A percentile compares a stretch with the other conserved stretches of the same genome.
These are phyloP conservation scores for Cichorium intybus DNA, from an alignment of 140 eudicot genomes.

Conservation along the genomic window DNA sequence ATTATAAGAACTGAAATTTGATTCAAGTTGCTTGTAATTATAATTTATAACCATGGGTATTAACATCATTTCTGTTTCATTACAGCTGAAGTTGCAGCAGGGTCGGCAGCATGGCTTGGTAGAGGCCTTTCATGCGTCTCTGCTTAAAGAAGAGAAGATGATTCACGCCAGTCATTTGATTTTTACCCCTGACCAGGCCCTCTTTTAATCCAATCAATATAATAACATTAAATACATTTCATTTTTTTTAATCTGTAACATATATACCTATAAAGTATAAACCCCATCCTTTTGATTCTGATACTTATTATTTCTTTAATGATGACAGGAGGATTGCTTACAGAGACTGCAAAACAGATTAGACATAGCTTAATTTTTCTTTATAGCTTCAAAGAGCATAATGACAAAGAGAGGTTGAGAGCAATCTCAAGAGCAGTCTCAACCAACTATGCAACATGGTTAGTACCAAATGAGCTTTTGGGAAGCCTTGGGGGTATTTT, in stretches of 20 bases:
- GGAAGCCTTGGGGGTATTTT: too few relatives aligned
- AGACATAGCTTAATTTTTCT: slow-evolving; percentile 72
- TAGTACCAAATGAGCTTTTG: too few relatives aligned
- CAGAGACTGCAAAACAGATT: slow-evolving; percentile 69
- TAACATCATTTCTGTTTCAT: slow-evolving; percentile 26
- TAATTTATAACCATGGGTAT: neutral
- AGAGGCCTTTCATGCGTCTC: slow-evolving; percentile 97
- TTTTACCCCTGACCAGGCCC: slow-evolving; percentile 87
- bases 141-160: slow-evolving; percentile 90
- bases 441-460: too few relatives aligned
- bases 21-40: neutral
- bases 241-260: neutral
- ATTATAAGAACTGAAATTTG: slow-evolving; percentile 13
- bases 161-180: slow-evolving; percentile 87
- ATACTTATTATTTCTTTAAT: neutral
- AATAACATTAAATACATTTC: neutral
- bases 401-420: too few relatives aligned
- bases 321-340: slow-evolving; percentile 72
- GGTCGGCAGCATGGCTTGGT: slow-evolving; percentile 99
- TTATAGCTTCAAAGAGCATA: too few relatives aligned
- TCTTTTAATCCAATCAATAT: slow-evolving; percentile 11
- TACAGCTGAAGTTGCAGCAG: slow-evolving; percentile 94
- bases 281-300: slow-evolving; percentile 10
- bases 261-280: neutral
- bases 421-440: too few relatives aligned